phyloP scores from a whole-genome alignment of 2,329 filamentous ascomycete species.

The Scedosporium aurantiacum region DNA sequence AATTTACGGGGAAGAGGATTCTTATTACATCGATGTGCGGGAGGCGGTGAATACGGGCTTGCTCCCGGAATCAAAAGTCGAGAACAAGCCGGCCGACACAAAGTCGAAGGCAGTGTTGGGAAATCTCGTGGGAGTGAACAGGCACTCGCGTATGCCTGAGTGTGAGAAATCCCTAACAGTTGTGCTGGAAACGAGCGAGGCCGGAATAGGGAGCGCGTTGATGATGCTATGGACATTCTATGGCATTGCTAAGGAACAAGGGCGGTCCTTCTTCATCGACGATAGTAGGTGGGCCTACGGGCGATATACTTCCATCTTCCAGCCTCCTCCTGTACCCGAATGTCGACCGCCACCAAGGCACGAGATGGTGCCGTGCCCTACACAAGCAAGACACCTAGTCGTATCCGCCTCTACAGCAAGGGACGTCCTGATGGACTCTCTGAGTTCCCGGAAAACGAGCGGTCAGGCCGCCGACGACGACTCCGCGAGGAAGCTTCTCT shows the following conservation, averaged over 20 bases:
- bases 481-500: constrained; percentile 46
- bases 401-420: constrained; percentile 58
- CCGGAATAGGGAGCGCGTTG: constrained; percentile 65
- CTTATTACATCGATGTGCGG: constrained; percentile 61
- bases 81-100: constrained; percentile 26
- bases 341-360: constrained; percentile 64
- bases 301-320: constrained; percentile 61
- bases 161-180: constrained; percentile 68
- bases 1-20: constrained; percentile 50
- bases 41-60: constrained; percentile 58
- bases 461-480: constrained; percentile 5
- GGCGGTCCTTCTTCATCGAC: constrained; percentile 71
- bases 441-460: constrained; percentile 42
- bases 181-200: constrained; percentile 60
- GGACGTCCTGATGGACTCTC: constrained; percentile 32
- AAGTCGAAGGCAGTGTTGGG: constrained; percentile 22
- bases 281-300: constrained; percentile 79
- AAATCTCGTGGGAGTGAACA: constrained; percentile 36
- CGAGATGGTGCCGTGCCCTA: constrained; percentile 71
- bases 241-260: constrained; percentile 63
- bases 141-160: constrained; percentile 35
- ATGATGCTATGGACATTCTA: constrained; percentile 79
- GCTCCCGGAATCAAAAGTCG: constrained; percentile 33
- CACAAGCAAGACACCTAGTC: constrained; percentile 62
- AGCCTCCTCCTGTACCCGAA: constrained; percentile 48